Conservation (phyloP, 768 basidiomycete species). For the Agrocybe praecox region DNA sequence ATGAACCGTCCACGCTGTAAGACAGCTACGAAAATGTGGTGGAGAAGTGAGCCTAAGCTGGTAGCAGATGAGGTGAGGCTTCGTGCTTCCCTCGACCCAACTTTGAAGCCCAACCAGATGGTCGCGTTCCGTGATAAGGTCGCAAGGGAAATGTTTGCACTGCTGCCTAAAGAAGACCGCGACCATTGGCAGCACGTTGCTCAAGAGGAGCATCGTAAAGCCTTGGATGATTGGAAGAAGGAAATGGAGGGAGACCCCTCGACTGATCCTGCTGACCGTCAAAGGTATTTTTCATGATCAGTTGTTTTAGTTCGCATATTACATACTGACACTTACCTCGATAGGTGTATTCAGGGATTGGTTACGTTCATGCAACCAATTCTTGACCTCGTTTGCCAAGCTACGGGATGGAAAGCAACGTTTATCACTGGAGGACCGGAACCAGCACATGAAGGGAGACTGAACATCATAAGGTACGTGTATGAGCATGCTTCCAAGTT, state of each 20-base stretch:
- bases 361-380: not conserved
- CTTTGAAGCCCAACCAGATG: too few species aligned
- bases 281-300: conserved; percentile 5
- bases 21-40: too few species aligned
- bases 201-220: not conserved
- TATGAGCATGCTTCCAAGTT: not conserved
- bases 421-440: conserved; percentile 4
- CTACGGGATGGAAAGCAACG: conserved; percentile 2
- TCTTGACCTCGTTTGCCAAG: not conserved
- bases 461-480: conserved; percentile 3
- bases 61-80: too few species aligned
- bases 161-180: too few species aligned
- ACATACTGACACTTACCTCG: not conserved
- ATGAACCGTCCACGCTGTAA: too few species aligned
- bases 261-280: conserved; percentile 4
- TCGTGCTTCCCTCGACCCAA: too few species aligned
- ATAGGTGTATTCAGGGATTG: not conserved
- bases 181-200: too few species aligned
- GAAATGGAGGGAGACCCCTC: not conserved
- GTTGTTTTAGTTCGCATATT: not conserved
- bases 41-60: too few species aligned
- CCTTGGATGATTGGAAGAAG: not conserved
- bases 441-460: not conserved
- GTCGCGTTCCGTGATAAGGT: too few species aligned
- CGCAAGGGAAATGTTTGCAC: too few species aligned